Conservation (phyloP, 192 early-diverging fungal genomes). For the Glomus cerebriforme region DNA sequence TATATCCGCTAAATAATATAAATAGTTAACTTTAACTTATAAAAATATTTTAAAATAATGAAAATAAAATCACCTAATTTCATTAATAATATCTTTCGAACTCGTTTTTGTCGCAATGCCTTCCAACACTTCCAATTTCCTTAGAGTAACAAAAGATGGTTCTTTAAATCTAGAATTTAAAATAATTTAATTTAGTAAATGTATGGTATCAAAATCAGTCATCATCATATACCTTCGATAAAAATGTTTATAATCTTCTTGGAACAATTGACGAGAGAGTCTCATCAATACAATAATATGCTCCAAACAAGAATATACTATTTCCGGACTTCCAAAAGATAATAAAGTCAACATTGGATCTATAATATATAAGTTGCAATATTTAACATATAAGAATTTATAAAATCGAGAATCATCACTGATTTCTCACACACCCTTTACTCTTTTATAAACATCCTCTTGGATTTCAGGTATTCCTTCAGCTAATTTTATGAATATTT, state of each 20-base stretch:
- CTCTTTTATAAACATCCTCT: constrained; percentile 41
- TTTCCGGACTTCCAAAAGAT: constrained; percentile 6
- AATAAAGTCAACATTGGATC: constrained; percentile 1
- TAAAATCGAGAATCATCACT: not conserved
- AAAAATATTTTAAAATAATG: not conserved
- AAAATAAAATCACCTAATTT: not conserved
- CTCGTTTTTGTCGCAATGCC: not conserved
- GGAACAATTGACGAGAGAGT: not conserved
- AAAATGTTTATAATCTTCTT: constrained; percentile 12
- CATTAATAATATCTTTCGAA: constrained; percentile 27
- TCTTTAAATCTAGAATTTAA: constrained; percentile 14
- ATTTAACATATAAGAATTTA: not conserved
- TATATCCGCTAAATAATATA: constrained; percentile 16
- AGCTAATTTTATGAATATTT: constrained; percentile 42
- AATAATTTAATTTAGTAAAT: constrained; percentile 3
- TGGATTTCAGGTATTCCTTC: constrained; percentile 42
- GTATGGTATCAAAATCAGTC: no score
- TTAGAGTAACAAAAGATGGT: constrained; percentile 19
- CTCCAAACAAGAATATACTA: constrained; percentile 13
- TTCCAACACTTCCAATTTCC: constrained; percentile 11
- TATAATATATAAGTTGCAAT: not conserved
- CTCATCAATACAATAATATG: constrained; percentile 2
- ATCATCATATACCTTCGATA: constrained; percentile 19
- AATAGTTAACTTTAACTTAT: not conserved
- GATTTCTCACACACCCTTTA: constrained; percentile 34